phyloP scores from a whole-genome alignment of 257 asterid genomes.

The Solanum gracilifrons region DNA sequence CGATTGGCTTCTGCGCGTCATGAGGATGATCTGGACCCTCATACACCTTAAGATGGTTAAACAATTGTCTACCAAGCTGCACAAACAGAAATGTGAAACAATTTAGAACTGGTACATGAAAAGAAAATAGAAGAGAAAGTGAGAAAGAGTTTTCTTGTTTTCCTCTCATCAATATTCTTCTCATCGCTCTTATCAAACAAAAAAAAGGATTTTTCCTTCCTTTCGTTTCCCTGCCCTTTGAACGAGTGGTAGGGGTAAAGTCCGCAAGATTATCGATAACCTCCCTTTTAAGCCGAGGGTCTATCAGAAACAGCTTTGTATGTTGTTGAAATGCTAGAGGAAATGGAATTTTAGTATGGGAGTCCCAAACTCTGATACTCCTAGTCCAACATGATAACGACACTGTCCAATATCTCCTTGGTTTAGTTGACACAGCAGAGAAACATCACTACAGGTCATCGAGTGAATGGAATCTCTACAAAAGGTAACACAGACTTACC shows the following conservation, averaged over 20 bases:
- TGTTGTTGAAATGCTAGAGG: background rate
- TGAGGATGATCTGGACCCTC: background rate
- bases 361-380: background rate
- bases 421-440: background rate
- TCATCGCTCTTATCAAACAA: background rate
- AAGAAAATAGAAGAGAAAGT: background rate
- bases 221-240: background rate
- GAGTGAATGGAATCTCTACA: background rate
- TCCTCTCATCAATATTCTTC: background rate
- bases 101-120: background rate
- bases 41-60: background rate
- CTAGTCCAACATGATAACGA: background rate
- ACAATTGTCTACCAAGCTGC: background rate
- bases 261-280: background rate
- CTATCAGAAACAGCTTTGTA: background rate
- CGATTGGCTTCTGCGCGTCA: background rate
- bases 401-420: background rate
- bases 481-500: conserved; percentile 30
- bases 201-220: background rate
- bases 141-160: background rate
- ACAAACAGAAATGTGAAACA: background rate
- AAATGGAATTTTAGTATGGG: background rate
- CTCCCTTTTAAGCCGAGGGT: background rate
- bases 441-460: background rate
- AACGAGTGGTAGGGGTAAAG: background rate